Conservation (phyloP, 148 eudicot species). For the Amaranthus palmeri region DNA sequence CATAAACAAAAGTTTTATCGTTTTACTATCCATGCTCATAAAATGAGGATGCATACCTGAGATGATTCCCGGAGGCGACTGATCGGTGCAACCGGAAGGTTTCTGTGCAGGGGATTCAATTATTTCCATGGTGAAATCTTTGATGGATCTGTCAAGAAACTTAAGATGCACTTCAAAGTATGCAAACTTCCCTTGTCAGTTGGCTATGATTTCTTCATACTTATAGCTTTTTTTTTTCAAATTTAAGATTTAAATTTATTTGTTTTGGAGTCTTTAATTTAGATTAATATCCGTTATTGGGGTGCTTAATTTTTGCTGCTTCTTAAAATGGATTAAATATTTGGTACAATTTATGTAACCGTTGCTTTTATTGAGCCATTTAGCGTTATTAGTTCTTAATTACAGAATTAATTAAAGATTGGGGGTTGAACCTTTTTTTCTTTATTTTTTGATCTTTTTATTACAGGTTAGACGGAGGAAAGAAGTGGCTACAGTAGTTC, state of each 20-base stretch:
- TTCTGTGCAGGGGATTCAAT: conserved; percentile 6
- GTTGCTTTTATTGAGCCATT: neutral
- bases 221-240: conserved; percentile 8
- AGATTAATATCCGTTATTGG: conserved; percentile 12
- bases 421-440: too few relatives aligned
- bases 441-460: too few relatives aligned
- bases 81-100: neutral
- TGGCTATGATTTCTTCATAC: conserved; percentile 6
- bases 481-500: too few relatives aligned
- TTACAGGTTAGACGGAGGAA: too few relatives aligned
- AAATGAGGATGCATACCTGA: neutral
- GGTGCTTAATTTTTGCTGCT: conserved; percentile 14
- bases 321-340: conserved; percentile 8
- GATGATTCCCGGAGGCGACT: conserved; percentile 18
- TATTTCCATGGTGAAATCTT: conserved; percentile 11
- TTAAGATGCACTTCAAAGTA: neutral
- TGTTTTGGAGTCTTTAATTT: conserved; percentile 8
- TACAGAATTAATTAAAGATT: too few relatives aligned
- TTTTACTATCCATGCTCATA: neutral
- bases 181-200: neutral
- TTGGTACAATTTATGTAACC: neutral
- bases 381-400: neutral
- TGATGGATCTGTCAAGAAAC: neutral
- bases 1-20: too few relatives aligned
- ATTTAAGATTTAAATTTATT: neutral